These are phyloP conservation scores for Scleroderma citrinum DNA, from an alignment of 768 basidiomycete species.

Conservation along the genomic window DNA sequence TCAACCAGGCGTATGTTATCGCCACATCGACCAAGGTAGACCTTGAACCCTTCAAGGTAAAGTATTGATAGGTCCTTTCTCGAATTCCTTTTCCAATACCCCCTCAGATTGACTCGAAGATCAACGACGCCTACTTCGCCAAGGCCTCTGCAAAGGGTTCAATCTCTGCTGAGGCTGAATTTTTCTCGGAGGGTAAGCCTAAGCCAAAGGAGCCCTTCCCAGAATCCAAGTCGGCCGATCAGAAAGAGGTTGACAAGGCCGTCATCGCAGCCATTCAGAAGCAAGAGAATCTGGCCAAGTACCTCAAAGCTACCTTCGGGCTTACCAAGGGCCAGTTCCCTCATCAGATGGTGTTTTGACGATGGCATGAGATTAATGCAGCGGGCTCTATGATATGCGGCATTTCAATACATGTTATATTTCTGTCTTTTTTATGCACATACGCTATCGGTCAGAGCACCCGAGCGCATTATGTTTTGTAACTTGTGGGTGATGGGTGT, in stretches of 20 bases:
- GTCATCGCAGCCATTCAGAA: constrained; percentile 84
- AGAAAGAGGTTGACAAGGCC: constrained; percentile 80
- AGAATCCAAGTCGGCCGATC: constrained; percentile 81
- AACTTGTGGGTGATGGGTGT: no score
- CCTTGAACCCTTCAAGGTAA: constrained; percentile 65
- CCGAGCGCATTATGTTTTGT: not conserved
- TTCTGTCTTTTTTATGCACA: not conserved
- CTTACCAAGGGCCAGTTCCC: constrained; percentile 96
- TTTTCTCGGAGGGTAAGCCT: constrained; percentile 91
- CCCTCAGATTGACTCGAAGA: constrained; percentile 73
- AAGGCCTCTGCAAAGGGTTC: constrained; percentile 68
- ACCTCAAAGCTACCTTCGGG: constrained; percentile 89
- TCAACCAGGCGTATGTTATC: constrained; percentile 98
- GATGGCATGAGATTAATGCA: constrained; percentile 9
- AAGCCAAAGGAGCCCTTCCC: constrained; percentile 85
- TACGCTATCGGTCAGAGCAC: not conserved
- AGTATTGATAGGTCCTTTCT: constrained; percentile 6
- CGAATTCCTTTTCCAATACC: constrained; percentile 1
- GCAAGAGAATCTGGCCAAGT: constrained; percentile 86
- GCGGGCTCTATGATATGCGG: constrained; percentile 21
- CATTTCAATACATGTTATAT: not conserved
- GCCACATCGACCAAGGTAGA: constrained; percentile 95
- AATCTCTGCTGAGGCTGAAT: constrained; percentile 89
- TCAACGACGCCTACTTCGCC: constrained; percentile 92
- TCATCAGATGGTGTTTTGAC: constrained; percentile 88